Evolutionary conservation across 2,329 filamentous ascomycete species (phyloP), one percentile per base, ranked within the genome.

Genomic region (Penicillium sp.): DNA sequence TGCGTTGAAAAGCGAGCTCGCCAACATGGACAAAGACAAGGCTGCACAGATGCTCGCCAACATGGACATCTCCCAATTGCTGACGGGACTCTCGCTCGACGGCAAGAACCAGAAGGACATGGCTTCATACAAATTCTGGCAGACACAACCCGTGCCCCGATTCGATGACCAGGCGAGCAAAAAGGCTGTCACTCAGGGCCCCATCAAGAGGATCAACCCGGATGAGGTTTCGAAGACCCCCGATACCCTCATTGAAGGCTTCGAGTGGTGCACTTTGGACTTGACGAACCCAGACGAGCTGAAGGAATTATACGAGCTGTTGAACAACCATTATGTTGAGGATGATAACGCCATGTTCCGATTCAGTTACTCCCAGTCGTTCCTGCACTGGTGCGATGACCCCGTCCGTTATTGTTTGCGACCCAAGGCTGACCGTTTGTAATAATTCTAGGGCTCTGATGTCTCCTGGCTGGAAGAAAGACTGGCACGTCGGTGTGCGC

Each of bases 61-160:
- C 47, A 71, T 82, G 71, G 76, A 80, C 52, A 68, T 82, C 16
- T 68, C 75, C 33, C 77, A 83, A 26, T 58, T 83, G 47, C 59
- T 82, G 55, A 81, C 80, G 8, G 81, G 81, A 37, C 70, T 83
- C 59, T 89, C 92, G 16, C 81, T 90, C 8, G 87, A 85, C 60
- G 90, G 90, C 55, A 96, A 95, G 82, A 96, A 96, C 70, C 88
- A 86, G 67, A 97, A 96, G 80, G 93, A 97, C 71, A 96, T 97
- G 91, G 92, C 89, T 7, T 90, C 88, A 57, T 97, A 98, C 83
- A 97, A 96, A 77, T 99, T 99, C 80, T 99, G 95, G 95, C 88
- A 91, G 75, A 99, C 95, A 47, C 95, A 99, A 75, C 95, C 95
- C 1, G 95, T 99, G 57, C 90, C 90, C 50, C 88, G 88, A 70